phyloP scores from a whole-genome alignment of 2,329 filamentous ascomycete genomes.

The Metarhizium sp. region DNA sequence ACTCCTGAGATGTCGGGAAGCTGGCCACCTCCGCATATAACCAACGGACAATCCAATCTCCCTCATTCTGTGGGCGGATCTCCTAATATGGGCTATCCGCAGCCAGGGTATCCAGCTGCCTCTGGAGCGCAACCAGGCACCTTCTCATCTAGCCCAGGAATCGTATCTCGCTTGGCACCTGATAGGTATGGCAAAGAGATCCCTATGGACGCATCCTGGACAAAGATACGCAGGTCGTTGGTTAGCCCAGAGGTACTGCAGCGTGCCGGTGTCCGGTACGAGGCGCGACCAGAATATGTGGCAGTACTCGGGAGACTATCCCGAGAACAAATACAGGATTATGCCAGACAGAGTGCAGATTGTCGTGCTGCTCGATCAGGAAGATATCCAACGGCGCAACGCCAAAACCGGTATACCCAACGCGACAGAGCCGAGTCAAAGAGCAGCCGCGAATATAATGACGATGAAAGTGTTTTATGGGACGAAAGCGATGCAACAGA shows the following conservation, averaged over 20 bases:
- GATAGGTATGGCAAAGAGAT: constrained; percentile 50
- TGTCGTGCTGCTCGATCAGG: constrained; percentile 31
- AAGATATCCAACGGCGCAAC: constrained; percentile 6
- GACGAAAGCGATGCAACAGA: constrained; percentile 23
- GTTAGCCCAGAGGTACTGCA: constrained; percentile 47
- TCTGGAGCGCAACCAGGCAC: background rate
- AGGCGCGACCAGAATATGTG: constrained; percentile 49
- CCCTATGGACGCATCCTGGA: constrained; percentile 46
- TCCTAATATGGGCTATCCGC: constrained; percentile 21
- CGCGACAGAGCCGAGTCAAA: constrained; percentile 21
- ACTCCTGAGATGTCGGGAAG: constrained; percentile 21
- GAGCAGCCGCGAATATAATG: constrained; percentile 23
- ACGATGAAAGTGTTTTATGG: constrained; percentile 19
- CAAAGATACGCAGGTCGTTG: constrained; percentile 41
- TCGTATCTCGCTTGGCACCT: constrained; percentile 36
- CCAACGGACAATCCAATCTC: constrained; percentile 24
- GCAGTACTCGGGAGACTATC: constrained; percentile 48
- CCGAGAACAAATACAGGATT: constrained; percentile 41
- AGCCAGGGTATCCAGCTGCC: background rate
- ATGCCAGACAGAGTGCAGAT: constrained; percentile 38
- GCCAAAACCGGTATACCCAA: constrained; percentile 5
- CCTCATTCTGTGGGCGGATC: constrained; percentile 13
- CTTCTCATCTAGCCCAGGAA: constrained; percentile 19
- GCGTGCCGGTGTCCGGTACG: constrained; percentile 44
- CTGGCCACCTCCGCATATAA: constrained; percentile 10